These are phyloP conservation scores for Penicillium psychrofluorescens DNA, from an alignment of 495 filamentous ascomycete genomes.

Conservation along the genomic window DNA sequence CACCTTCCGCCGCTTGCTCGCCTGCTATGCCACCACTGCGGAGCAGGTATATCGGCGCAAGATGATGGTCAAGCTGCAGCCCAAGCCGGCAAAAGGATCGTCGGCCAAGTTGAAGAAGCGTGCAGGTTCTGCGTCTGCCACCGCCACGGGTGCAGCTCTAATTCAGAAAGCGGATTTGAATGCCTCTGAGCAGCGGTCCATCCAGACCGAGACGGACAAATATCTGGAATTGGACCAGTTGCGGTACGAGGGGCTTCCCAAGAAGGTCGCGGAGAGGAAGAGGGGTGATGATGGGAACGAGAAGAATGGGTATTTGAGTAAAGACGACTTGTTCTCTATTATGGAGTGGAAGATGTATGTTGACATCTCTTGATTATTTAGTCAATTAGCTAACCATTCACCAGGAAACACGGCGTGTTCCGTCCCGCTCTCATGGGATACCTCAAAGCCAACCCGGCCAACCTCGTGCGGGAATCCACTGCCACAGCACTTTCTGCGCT, in stretches of 20 bases:
- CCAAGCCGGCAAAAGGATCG: constrained; percentile 10
- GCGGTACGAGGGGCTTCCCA: constrained; percentile 27
- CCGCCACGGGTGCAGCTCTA: background rate
- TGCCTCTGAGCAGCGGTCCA: constrained; percentile 6
- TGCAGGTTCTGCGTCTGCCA: background rate
- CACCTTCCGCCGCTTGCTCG: constrained; percentile 26
- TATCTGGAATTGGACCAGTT: constrained; percentile 23
- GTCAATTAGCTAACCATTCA: background rate
- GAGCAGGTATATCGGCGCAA: constrained; percentile 18
- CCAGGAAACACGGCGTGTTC: constrained; percentile 56
- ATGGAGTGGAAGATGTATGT: constrained; percentile 76
- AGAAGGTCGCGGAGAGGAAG: constrained; percentile 6
- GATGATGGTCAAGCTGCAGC: constrained; percentile 10
- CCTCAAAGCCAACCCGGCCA: constrained; percentile 50
- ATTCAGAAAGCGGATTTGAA: constrained; percentile 6
- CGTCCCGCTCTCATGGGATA: constrained; percentile 62
- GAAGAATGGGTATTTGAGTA: constrained; percentile 10
- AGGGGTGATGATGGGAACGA: background rate
- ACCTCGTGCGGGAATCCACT: constrained; percentile 34
- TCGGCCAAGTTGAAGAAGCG: constrained; percentile 7
- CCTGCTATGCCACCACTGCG: constrained; percentile 24
- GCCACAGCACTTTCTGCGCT: constrained; percentile 36
- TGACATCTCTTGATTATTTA: background rate
- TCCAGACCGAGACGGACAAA: constrained; percentile 13
- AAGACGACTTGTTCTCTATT: constrained; percentile 32